Evolutionary conservation across 2,329 filamentous ascomycete species (phyloP).

Genomic region (Aspergillus glaucus): DNA sequence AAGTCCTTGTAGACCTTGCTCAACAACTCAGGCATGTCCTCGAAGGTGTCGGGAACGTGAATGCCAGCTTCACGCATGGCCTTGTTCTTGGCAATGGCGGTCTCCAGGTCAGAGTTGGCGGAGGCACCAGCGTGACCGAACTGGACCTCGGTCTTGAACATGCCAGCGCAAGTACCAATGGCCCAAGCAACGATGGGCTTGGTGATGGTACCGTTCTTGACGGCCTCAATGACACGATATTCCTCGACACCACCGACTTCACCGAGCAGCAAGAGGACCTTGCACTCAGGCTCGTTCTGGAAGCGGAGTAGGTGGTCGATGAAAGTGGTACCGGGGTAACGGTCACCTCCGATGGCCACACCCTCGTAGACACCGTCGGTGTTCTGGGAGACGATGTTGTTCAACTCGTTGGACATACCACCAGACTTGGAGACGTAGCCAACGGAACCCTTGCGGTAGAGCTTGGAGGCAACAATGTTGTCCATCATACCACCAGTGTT

Average conservation of each 20-base stretch:
- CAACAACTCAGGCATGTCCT: constrained; percentile 78
- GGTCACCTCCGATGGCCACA: constrained; percentile 97
- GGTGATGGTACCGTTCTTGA: constrained; percentile 88
- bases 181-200: constrained; percentile 99
- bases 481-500: constrained; percentile 99
- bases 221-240: constrained; percentile 98
- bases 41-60: constrained; percentile 90
- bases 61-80: constrained; percentile 92
- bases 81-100: constrained; percentile 93
- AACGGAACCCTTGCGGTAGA: constrained; percentile 98
- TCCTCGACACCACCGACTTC: constrained; percentile 99
- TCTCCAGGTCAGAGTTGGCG: constrained; percentile 99
- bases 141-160: constrained; percentile 99
- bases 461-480: constrained; percentile 99
- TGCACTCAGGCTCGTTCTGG: constrained; percentile 94
- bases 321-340: constrained; percentile 98
- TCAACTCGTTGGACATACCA: constrained; percentile 99
- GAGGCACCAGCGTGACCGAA: constrained; percentile 98
- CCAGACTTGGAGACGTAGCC: constrained; percentile 99
- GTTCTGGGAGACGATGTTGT: constrained; percentile 97
- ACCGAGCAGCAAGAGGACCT: constrained; percentile 91
- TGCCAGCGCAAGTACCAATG: constrained; percentile 96
- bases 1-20: constrained; percentile 81
- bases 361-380: constrained; percentile 98
- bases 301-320: constrained; percentile 97